Evolutionary conservation across 75 land plant species (phyloP).

Genomic region (Selaginella tamariscina): DNA sequence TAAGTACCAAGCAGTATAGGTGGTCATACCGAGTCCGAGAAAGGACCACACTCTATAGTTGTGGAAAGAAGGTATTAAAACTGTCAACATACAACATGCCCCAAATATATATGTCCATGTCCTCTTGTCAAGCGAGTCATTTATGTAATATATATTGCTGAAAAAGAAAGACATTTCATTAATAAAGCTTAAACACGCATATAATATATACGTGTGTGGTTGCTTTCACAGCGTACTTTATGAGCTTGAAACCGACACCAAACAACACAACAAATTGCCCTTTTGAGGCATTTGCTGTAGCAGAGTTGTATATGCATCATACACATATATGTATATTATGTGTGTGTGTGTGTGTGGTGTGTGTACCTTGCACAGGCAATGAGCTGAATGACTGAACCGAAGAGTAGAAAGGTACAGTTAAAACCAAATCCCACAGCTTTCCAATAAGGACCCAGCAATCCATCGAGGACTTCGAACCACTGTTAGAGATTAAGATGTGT

Average conservation of each 20-base stretch:
- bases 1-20: conserved; percentile 95
- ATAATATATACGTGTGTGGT: too few species aligned
- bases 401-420: conserved; percentile 90
- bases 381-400: conserved; percentile 94
- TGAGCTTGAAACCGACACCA: neutral
- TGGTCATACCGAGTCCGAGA: conserved; percentile 83
- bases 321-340: too few species aligned
- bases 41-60: conserved; percentile 92
- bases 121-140: conserved; percentile 71
- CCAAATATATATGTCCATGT: conserved; percentile 98
- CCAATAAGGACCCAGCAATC: conserved; percentile 86
- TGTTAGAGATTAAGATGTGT: too few species aligned
- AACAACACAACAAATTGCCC: neutral
- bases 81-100: conserved; percentile 85
- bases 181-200: neutral
- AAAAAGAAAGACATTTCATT: neutral
- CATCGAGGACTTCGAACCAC: conserved; percentile 99
- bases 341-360: too few species aligned
- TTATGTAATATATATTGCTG: conserved; percentile 88
- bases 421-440: conserved; percentile 70
- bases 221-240: neutral
- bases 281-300: neutral
- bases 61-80: conserved; percentile 85
- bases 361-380: conserved; percentile 86
- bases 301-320: too few species aligned